Evolutionary conservation across 768 basidiomycete genomes (phyloP), one percentile per base, ranked within the genome.

Genomic region (Psilocybe tampanensis): DNA sequence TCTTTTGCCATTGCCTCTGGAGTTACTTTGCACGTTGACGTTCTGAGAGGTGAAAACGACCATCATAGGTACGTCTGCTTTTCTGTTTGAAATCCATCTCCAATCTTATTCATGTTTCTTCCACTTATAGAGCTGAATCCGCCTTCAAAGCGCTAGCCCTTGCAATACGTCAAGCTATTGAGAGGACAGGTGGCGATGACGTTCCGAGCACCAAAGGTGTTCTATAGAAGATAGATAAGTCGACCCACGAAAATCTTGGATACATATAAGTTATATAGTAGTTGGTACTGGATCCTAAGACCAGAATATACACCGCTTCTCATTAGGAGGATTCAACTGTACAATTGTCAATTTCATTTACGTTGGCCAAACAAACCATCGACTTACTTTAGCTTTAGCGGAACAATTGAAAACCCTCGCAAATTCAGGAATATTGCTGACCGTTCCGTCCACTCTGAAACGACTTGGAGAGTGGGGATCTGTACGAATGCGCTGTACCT

Each of bases 191-290:
- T 4, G 85, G 92, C 4, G 81, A 86, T 62, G 97, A 99, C 56
- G 86, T 98, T 26, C 96, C 96, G 0, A 95, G 93, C 68, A 98
- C 97, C 3, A 99, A 99, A 74, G 97, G 97, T 44, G 95, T 98
- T 6, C 76, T 99, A 59, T 80, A 29, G 29, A 29, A 5, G 9
- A 29, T 29, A 29, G 29, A 29, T 29, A 67, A 67, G 42, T 52
- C 33, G 50, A 39, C 18, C 17, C 42, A 47, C 17, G 50, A 21
- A 58, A 52, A 45, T 41, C 53, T 26, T 34, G 36, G 36, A 32
- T 51, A 47, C 29, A 29, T 55, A 62, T 54, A 63, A 44, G 52
- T 51, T 56, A 58, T 53, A 52, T 65, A 58, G 39, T 59, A 60
- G 58, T 53, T 45, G 15, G 17, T 43, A 8, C 50, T 34, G 55